Conservation (phyloP, 495 filamentous ascomycete genomes). For the Chaetomium fimeti region DNA sequence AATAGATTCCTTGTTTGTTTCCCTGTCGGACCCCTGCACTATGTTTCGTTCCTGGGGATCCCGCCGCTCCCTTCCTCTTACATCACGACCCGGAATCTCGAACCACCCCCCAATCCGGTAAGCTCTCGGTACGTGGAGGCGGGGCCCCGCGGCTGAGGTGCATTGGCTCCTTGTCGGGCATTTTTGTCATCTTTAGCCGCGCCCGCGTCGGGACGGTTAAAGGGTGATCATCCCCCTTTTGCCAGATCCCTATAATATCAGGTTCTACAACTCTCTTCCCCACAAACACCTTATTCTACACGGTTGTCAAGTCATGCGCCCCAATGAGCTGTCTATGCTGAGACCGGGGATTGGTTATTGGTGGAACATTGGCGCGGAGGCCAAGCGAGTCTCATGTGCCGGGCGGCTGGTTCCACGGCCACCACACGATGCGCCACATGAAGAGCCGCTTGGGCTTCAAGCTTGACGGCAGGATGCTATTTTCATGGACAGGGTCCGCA, state of each 20-base stretch:
- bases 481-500: background rate
- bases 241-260: conserved; percentile 21
- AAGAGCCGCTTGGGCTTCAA: background rate
- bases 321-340: conserved; percentile 17
- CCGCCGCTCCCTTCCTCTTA: background rate
- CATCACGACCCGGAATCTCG: background rate
- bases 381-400: conserved; percentile 13
- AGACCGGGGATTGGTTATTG: background rate
- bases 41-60: conserved; percentile 10
- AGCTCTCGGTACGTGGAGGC: background rate
- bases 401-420: background rate
- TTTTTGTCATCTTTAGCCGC: conserved; percentile 25
- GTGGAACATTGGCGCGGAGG: conserved; percentile 15
- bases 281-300: background rate
- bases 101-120: background rate
- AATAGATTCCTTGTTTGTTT: background rate
- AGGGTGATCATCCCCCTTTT: conserved; percentile 16
- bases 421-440: background rate
- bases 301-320: conserved; percentile 11
- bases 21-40: background rate
- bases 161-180: conserved; percentile 14
- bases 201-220: conserved; percentile 20
- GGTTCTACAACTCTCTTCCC: background rate
- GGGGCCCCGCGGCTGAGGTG: conserved; percentile 17
- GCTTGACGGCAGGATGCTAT: background rate